These are phyloP conservation scores for Hypoxylon lenormandii DNA, from an alignment of 495 filamentous ascomycete genomes.

Conservation along the genomic window DNA sequence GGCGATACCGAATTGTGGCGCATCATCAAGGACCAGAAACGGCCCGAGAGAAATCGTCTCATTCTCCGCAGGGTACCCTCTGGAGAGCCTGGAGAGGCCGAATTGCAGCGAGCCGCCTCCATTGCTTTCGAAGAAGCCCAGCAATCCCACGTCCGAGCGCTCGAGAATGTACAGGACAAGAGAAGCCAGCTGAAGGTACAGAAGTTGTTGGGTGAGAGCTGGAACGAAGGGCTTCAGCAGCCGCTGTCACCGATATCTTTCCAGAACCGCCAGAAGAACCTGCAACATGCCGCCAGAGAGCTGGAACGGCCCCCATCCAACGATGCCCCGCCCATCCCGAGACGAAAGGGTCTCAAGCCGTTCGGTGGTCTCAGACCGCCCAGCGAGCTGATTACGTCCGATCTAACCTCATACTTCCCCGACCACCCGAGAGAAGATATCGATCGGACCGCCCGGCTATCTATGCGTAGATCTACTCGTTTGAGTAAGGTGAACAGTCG, in stretches of 20 bases:
- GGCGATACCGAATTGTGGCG: constrained; percentile 86
- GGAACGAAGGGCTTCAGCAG: constrained; percentile 79
- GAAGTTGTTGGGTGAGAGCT: constrained; percentile 84
- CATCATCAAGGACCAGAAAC: constrained; percentile 77
- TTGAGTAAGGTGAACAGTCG: constrained; percentile 91
- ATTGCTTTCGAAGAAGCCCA: constrained; percentile 84
- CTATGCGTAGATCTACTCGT: constrained; percentile 86
- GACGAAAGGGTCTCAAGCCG: constrained; percentile 71
- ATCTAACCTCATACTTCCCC: constrained; percentile 95
- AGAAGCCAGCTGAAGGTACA: constrained; percentile 80
- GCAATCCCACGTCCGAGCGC: constrained; percentile 74
- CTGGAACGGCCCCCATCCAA: constrained; percentile 69
- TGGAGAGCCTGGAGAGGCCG: constrained; percentile 82
- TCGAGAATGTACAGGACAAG: constrained; percentile 72
- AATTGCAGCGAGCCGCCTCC: constrained; percentile 81
- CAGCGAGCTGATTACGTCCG: constrained; percentile 95
- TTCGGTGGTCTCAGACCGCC: constrained; percentile 94
- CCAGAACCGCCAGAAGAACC: constrained; percentile 72
- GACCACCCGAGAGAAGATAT: constrained; percentile 92
- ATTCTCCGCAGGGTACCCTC: constrained; percentile 90
- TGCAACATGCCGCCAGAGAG: constrained; percentile 69
- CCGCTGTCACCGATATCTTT: constrained; percentile 81
- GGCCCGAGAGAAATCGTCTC: constrained; percentile 86
- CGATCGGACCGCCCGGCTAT: constrained; percentile 90
- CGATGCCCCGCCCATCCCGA: constrained; percentile 62